phyloP scores from a whole-genome alignment of 345 rosid species.

The Corymbia maculata region DNA sequence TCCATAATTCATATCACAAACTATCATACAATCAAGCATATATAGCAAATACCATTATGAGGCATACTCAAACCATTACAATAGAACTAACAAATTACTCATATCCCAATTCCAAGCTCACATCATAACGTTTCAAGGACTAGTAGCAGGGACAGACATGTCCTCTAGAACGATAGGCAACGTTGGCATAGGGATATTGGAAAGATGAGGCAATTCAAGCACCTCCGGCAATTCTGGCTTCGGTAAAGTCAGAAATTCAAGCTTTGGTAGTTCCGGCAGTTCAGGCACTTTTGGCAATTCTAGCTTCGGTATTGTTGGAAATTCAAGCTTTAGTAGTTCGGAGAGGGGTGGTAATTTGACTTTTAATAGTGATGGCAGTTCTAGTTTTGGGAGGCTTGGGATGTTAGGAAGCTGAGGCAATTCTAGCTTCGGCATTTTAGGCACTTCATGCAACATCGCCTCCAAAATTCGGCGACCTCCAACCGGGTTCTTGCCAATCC shows the following conservation, averaged over 20 bases:
- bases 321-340: not conserved
- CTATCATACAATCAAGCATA: not conserved
- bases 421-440: not conserved
- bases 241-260: not conserved
- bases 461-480: not conserved
- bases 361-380: too few species aligned
- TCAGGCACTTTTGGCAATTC: too few species aligned
- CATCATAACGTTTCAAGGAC: not conserved
- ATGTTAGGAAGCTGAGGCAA: not conserved
- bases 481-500: not conserved
- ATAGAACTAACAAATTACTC: not conserved
- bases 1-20: not conserved
- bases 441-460: not conserved
- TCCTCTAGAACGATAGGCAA: not conserved
- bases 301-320: not conserved
- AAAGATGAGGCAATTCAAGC: not conserved
- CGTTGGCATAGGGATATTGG: not conserved
- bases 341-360: not conserved
- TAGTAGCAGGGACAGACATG: not conserved
- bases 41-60: not conserved
- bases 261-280: not conserved
- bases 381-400: not conserved
- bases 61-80: not conserved
- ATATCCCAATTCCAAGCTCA: not conserved
- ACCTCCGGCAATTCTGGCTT: not conserved